Evolutionary conservation across 1,139 yeast species (phyloP).

Genomic region (Kluyveromyces marxianus): DNA sequence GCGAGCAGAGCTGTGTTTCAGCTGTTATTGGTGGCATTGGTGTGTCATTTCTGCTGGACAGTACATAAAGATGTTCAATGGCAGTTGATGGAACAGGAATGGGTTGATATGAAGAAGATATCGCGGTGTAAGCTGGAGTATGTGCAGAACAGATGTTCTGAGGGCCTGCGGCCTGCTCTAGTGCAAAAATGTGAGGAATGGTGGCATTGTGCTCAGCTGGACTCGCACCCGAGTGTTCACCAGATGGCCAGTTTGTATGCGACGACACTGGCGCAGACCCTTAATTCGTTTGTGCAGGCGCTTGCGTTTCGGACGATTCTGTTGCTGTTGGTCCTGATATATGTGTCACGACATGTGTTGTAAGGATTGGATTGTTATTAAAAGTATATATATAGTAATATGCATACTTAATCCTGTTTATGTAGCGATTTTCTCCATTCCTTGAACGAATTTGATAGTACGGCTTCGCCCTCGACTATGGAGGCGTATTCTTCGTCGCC

Average conservation of each 20-base stretch:
- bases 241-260: conserved; percentile 49
- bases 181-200: conserved; percentile 50
- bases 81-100: conserved; percentile 34
- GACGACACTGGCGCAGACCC: conserved; percentile 51
- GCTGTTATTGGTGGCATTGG: conserved; percentile 24
- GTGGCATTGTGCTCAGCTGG: conserved; percentile 56
- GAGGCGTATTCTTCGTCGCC: conserved; percentile 27
- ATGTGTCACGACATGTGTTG: too few species aligned
- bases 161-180: conserved; percentile 52
- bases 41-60: conserved; percentile 36
- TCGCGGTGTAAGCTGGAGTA: conserved; percentile 46
- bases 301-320: conserved; percentile 50
- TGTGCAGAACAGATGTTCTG: conserved; percentile 48
- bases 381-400: not conserved
- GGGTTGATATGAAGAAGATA: conserved; percentile 32
- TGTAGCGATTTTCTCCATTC: conserved; percentile 43
- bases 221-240: conserved; percentile 36
- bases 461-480: conserved; percentile 31
- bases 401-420: not conserved
- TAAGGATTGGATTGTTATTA: not conserved
- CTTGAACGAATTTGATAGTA: conserved; percentile 49
- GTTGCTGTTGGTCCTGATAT: conserved; percentile 29
- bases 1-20: not conserved
- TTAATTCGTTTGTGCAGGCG: conserved; percentile 61
- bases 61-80: conserved; percentile 46